Percentiles rank a stretch among this genome's conserved stretches.
phyloP scores from a whole-genome alignment of 169 alveolate genomes.

The Eimeria acervulina region DNA sequence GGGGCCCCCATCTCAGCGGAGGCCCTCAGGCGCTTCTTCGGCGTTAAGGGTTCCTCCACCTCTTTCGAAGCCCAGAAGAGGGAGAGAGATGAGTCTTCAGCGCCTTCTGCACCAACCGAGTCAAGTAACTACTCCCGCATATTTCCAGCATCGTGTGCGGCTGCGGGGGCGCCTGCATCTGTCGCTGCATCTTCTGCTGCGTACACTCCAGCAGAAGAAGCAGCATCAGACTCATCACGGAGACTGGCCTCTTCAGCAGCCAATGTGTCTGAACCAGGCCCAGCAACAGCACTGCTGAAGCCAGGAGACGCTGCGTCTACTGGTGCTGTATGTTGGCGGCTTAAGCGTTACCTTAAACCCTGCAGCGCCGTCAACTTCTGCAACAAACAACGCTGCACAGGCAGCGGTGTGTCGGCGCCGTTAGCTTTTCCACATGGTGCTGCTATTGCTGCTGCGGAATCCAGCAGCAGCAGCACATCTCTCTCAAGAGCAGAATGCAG shows the following conservation, averaged over 20 bases:
- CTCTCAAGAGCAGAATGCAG: not conserved
- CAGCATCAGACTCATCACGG: not conserved
- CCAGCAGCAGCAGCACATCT: not conserved
- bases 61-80: not conserved
- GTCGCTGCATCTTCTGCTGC: not conserved
- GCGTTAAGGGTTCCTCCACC: not conserved
- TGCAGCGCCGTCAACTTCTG: not conserved
- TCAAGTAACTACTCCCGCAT: not conserved
- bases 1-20: conserved; percentile 27
- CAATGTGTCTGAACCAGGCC: not conserved
- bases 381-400: conserved; percentile 3
- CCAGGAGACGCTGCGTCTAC: not conserved
- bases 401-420: not conserved
- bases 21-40: conserved; percentile 40
- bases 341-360: not conserved
- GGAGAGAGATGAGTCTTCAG: not conserved
- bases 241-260: not conserved
- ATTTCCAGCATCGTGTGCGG: not conserved
- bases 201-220: not conserved
- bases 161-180: not conserved
- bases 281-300: not conserved
- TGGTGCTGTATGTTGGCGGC: not conserved
- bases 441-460: not conserved
- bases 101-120: not conserved
- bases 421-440: not conserved